Base-by-base conservation (phyloP, 78 protist species). In the Dictyostelium intermedium region DNA sequence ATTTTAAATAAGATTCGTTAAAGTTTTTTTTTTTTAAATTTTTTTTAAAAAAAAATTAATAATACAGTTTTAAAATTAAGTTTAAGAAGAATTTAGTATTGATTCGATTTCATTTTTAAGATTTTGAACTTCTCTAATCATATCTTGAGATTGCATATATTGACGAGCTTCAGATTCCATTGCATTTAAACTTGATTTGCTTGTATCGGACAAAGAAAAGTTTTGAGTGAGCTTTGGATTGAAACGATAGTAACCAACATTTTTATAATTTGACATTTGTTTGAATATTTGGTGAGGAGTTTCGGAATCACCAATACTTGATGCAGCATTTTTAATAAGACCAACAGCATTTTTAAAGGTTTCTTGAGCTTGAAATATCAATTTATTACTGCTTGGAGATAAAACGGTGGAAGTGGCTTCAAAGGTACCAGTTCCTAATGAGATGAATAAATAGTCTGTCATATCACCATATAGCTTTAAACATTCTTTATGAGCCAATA, bases 361-460 rank as follows among this genome's bases (percentile, higher is more conserved):
- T 39, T 76, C 82, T 76, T 37, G 82, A 2, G 56, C 32, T 76
- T 76, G n/a, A 11, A 32, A 34, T n/a, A 34, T 2, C 6, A 20
- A 1, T 23, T 43, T 39, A 39, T 39, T 39, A 39, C 53, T 39
- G 3, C 53, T n/a, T 34, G 25, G 34, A 16, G 8, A 7, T 1
- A 6, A 14, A 5, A 27, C 25, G 1, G 61, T 39, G 5, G 32
- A 4, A 41, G 35, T 23, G 20, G 50, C 30, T 9, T 37, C 56
- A 39, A 3, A 39, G 0, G 47, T 23, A 14, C 92, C 92, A 53
- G 92, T 85, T 10, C 92, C 92, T 35, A 85, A 34, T 11, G 92
- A 85, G 5, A 85, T 43, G 27, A 85, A 73, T 32, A 85, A 6
- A 9, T n/a, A 53, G 1, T 85, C 80, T 5, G 30, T 30, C n/a